Evolutionary conservation across 257 asterid species (phyloP), one percentile per base, ranked within the genome.

Genomic region (Petunia secreta): DNA sequence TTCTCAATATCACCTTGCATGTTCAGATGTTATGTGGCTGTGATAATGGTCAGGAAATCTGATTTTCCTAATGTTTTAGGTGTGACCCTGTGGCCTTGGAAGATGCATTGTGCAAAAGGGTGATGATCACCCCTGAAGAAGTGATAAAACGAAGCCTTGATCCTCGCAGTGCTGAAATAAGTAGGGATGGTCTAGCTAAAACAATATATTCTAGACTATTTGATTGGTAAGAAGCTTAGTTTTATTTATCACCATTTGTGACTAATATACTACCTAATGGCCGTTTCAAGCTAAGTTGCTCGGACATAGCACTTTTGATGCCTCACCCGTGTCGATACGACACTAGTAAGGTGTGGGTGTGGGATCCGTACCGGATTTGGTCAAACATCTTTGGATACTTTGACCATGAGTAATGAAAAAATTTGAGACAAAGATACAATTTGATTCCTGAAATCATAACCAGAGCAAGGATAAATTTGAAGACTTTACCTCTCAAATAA

Each of bases 51-150:
- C 65, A 83, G 84, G 79, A 36, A 43, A 75, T 71, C 86, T 79
- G 67, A 87, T 80, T 79, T 52, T 80, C 79, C 60, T 81, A 59
- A 65, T 83, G 62, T 81, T 83, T 65, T 84, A 95, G 98, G 97
- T 95, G 99, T 82, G 93, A 95, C 90, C 89, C 91, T 59, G 87
- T 79, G 83, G 95, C 89, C 76, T 82, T 95, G 90, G 96, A 93
- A 90, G 99, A 95, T 89, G 99, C 98, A 68, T 77, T 95, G 75
- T 92, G 98, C 86, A 93, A 95, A 93, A 96, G 99, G 84, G 97
- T 95, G 85, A 95, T 95, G 99, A 81, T 95, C 86, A 95, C 99
- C 77, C 99, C 99, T 4, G 99, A 95, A 89, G 99, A 95, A 91
- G 96, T 95, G 81, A 95, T 95, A 60, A 95, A 93, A 88, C 91